A percentile compares a stretch with the other conserved stretches of the same genome.
Conservation (phyloP, 768 basidiomycete species). For the Naganishia kalamii region DNA sequence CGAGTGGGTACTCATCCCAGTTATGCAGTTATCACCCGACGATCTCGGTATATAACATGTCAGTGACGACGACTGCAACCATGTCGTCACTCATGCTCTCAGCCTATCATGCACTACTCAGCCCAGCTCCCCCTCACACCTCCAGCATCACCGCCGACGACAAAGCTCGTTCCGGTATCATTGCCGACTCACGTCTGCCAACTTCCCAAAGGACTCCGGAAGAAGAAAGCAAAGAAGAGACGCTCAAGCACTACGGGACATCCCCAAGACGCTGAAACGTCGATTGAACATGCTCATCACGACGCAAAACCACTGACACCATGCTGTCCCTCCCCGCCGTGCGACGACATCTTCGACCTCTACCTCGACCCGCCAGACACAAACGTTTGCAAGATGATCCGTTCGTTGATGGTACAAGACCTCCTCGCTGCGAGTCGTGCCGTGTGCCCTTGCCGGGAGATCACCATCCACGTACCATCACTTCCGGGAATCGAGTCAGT, state of each 20-base stretch:
- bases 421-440: not conserved
- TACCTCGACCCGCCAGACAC: constrained; percentile 7
- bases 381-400: not conserved
- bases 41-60: not conserved
- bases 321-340: not conserved
- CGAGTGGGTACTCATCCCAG: not conserved
- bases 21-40: no score
- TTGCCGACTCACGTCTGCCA: not conserved
- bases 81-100: not conserved
- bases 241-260: not conserved
- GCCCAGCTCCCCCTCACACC: not conserved
- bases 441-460: not conserved
- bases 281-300: not conserved
- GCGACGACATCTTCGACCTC: constrained; percentile 6
- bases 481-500: not conserved
- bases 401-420: not conserved
- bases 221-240: constrained; percentile 5
- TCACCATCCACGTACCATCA: constrained; percentile 1
- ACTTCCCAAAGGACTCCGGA: not conserved
- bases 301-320: not conserved
- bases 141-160: constrained; percentile 7
- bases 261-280: not conserved
- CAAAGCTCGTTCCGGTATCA: not conserved
- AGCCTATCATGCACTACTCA: not conserved
- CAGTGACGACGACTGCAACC: not conserved